Percentiles rank a stretch among this genome's conserved stretches.
phyloP scores from a whole-genome alignment of 257 asterid species.

The Solanum okadae region DNA sequence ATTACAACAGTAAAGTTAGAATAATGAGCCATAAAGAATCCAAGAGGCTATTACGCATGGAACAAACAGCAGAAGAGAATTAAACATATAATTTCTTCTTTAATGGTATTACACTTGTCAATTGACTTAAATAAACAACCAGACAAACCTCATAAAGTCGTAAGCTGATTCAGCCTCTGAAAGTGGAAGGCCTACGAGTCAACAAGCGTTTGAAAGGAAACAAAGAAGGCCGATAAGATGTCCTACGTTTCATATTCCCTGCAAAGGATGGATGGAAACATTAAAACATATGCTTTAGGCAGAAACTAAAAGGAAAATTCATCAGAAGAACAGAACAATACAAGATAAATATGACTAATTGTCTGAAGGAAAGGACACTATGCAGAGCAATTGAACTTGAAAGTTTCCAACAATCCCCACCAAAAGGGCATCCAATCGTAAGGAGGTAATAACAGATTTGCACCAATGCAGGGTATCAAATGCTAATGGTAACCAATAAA shows the following conservation, averaged over 20 bases:
- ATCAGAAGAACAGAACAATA: neutral
- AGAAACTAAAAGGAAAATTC: neutral
- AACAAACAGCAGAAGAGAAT: neutral
- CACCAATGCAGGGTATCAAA: neutral
- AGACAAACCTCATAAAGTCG: conserved; percentile 17
- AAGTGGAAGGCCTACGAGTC: conserved; percentile 40
- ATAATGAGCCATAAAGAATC: neutral
- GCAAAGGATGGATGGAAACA: neutral
- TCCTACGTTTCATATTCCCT: conserved; percentile 30
- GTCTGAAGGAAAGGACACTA: neutral
- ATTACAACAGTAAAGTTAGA: neutral
- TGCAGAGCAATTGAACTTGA: neutral
- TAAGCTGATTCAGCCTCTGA: conserved; percentile 27
- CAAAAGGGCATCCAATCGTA: neutral
- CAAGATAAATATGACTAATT: neutral
- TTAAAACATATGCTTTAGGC: neutral
- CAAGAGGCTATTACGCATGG: neutral
- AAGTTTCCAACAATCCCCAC: neutral
- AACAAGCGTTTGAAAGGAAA: conserved; percentile 48
- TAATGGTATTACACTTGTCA: neutral
- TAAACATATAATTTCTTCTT: neutral
- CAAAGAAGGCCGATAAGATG: conserved; percentile 24
- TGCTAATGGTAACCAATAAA: neutral
- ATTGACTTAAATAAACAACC: neutral
- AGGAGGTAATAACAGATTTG: neutral